These are phyloP conservation scores for Conticribra weissflogii DNA, from an alignment of 108 stramenopile genomes.

Conservation along the genomic window DNA sequence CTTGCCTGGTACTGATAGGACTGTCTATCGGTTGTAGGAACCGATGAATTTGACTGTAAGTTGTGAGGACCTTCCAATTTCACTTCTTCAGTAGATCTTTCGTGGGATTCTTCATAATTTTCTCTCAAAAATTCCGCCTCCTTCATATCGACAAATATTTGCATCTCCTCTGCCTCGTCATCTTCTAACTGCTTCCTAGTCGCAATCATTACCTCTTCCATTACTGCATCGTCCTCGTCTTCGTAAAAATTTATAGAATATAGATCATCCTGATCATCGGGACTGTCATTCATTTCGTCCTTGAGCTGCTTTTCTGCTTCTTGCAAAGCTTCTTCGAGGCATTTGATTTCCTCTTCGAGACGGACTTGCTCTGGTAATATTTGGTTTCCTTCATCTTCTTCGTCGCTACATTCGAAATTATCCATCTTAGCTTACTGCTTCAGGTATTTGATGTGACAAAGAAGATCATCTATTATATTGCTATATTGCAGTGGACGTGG, in stretches of 20 bases:
- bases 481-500: too few species aligned
- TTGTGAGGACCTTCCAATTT: too few species aligned
- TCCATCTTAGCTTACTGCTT: neutral
- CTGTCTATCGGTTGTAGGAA: too few species aligned
- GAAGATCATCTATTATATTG: too few species aligned
- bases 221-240: too few species aligned
- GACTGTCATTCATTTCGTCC: too few species aligned
- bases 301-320: neutral
- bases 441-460: too few species aligned
- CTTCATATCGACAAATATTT: neutral
- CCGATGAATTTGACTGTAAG: too few species aligned
- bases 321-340: neutral
- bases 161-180: neutral
- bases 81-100: neutral
- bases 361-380: neutral
- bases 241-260: too few species aligned
- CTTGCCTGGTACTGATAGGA: too few species aligned
- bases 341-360: neutral
- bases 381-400: neutral
- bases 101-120: neutral
- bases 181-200: neutral
- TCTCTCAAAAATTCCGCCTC: neutral
- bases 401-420: neutral
- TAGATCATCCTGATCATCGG: too few species aligned
- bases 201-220: neutral